phyloP scores from a whole-genome alignment of 2,329 filamentous ascomycete species.

The Trichoderma breve region DNA sequence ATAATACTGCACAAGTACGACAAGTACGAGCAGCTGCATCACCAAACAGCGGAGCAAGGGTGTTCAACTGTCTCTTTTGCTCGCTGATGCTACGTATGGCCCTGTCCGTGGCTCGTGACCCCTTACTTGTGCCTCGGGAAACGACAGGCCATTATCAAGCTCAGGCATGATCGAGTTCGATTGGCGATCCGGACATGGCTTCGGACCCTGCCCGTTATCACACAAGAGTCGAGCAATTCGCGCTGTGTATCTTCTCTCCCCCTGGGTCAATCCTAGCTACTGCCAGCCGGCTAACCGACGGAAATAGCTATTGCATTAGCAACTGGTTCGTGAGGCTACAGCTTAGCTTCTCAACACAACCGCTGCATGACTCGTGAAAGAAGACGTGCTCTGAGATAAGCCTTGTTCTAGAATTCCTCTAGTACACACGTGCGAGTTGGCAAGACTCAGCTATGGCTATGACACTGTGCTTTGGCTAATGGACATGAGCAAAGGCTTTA shows the following conservation, averaged over 20 bases:
- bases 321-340: not conserved
- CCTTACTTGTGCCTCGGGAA: not conserved
- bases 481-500: not conserved
- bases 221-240: not conserved
- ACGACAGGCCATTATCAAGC: not conserved
- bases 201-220: not conserved
- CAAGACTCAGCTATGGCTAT: not conserved
- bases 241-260: not conserved
- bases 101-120: slow-evolving; percentile 9
- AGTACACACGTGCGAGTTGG: not conserved
- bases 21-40: not conserved
- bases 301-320: not conserved
- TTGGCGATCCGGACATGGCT: not conserved
- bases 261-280: not conserved
- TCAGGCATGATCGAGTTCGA: not conserved
- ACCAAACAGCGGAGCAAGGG: not conserved
- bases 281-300: not conserved
- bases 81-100: not conserved
- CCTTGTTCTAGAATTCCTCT: slow-evolving; percentile 10
- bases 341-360: slow-evolving; percentile 3
- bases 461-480: not conserved
- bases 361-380: slow-evolving; percentile 7
- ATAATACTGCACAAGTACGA: not conserved
- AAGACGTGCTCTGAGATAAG: not conserved
- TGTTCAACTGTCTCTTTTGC: not conserved